Conservation (phyloP, 495 filamentous ascomycete genomes). For the Chaetomium fimeti region DNA sequence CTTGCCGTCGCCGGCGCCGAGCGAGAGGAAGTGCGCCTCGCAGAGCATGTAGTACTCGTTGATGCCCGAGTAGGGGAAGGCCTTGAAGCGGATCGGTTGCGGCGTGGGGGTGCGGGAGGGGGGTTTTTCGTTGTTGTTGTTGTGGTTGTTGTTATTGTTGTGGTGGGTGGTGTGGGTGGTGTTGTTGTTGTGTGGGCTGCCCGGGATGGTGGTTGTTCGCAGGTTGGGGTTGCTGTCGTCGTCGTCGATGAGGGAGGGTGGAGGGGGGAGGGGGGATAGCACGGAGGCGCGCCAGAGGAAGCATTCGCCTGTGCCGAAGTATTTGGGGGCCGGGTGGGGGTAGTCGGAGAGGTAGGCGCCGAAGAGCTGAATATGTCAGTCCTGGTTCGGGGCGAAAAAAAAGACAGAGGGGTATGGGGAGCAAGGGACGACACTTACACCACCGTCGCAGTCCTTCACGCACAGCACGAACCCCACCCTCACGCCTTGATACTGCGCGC, state of each 20-base stretch:
- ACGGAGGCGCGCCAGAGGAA: constrained; percentile 89
- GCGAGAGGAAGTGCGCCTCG: constrained; percentile 76
- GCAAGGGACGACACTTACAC: constrained; percentile 52
- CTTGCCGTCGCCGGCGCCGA: constrained; percentile 84
- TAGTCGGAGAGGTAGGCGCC: constrained; percentile 91
- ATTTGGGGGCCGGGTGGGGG: constrained; percentile 75
- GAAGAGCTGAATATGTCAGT: constrained; percentile 60
- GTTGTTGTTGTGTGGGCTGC: constrained; percentile 2
- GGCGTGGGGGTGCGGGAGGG: constrained; percentile 15
- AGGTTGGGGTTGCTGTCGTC: constrained; percentile 66
- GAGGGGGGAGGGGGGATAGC: constrained; percentile 64
- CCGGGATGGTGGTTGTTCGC: constrained; percentile 65
- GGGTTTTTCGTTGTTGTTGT: constrained; percentile 3
- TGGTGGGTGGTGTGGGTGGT: background rate
- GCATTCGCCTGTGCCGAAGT: constrained; percentile 95
- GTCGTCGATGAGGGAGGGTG: constrained; percentile 55
- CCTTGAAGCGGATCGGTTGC: constrained; percentile 84
- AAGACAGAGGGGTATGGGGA: background rate
- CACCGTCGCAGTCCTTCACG: constrained; percentile 70
- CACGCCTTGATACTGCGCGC: constrained; percentile 57
- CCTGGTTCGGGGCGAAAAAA: background rate
- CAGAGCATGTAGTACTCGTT: constrained; percentile 98
- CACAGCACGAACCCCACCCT: constrained; percentile 85
- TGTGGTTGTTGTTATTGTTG: background rate
- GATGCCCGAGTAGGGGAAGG: constrained; percentile 90